Evolutionary conservation across 2,329 filamentous ascomycete species (phyloP), one percentile per base, ranked within the genome.

Genomic region (Arthroderma sp.): DNA sequence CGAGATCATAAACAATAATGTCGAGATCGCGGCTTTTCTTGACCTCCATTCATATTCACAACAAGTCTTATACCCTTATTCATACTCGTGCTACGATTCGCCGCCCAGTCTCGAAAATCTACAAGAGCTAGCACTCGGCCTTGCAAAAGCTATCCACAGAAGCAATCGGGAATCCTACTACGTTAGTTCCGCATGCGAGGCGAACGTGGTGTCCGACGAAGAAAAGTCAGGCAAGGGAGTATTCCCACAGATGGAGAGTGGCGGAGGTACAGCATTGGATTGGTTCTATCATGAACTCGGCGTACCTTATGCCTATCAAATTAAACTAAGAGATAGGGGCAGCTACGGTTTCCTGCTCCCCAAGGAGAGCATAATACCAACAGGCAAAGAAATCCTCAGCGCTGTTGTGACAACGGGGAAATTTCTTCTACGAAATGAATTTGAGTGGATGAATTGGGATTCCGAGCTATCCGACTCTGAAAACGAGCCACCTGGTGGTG

Each of bases 31-130:
- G n/a, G 86, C 82, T 3, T 81, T 93, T 51, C 60, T 96, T 38
- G 91, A 98, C 60, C 72, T 96, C 28, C 91, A 98, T 64, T 89
- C 85, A 1, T 98, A 96, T 62, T 93, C 86, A 0, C 88, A 98
- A 65, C 84, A 95, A 63, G 81, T 98, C 22, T 72, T 96, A 6
- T 95, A 91, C 59, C 91, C 91, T 0, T 96, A 88, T 61, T 81
- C 84, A 4, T 94, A 85, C 64, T 85, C 84, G 8, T 98, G 91
- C 69, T 67, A 71, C 4, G 72, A 75, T 4, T 70, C 80, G 29
- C 89, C 91, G 8, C 88, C 89, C 0, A 87, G 87, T 33, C 69
- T 91, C 10, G 91, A 98, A 64, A 94, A 93, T 55, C 74, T 98
- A 1, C 79, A 94, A 62, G 91, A 98, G 62, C 74, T 96, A 11